These are phyloP conservation scores for Pugionium cornutum DNA, from an alignment of 345 rosid genomes.

Conservation along the genomic window DNA sequence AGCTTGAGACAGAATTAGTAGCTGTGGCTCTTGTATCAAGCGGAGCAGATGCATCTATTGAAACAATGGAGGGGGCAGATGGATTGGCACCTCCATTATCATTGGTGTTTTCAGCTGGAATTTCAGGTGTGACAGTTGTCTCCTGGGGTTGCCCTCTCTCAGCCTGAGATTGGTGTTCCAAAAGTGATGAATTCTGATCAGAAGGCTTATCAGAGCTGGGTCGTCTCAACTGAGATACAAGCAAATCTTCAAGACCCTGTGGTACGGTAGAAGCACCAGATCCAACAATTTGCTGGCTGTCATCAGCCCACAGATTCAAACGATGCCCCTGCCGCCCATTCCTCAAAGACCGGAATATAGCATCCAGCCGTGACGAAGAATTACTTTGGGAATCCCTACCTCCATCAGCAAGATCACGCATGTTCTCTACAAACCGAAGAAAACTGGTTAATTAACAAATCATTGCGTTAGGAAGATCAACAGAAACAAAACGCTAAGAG, in stretches of 20 bases:
- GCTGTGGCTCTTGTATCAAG: conserved; percentile 52
- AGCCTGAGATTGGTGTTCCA: conserved; percentile 53
- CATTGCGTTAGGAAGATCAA: conserved; percentile 4
- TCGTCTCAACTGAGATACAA: conserved; percentile 81
- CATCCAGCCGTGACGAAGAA: conserved; percentile 62
- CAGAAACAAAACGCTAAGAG: neutral
- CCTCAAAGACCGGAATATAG: conserved; percentile 83
- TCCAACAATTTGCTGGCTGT: conserved; percentile 72
- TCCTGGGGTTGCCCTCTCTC: conserved; percentile 50
- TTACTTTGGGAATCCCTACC: conserved; percentile 55
- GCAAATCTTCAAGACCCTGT: conserved; percentile 89
- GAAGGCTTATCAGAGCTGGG: conserved; percentile 64
- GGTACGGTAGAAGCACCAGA: conserved; percentile 73
- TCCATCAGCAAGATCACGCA: conserved; percentile 48
- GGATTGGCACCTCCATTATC: conserved; percentile 48
- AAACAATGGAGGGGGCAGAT: conserved; percentile 48
- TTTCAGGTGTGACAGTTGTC: conserved; percentile 47
- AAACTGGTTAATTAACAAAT: conserved; percentile 22
- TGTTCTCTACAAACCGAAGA: conserved; percentile 47
- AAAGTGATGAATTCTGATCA: conserved; percentile 51
- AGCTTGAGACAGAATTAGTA: conserved; percentile 46
- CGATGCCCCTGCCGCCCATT: conserved; percentile 87
- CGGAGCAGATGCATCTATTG: conserved; percentile 48
- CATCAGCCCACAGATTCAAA: conserved; percentile 90
- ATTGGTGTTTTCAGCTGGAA: conserved; percentile 51